Conservation (phyloP, 2,329 filamentous ascomycete genomes). For the Knoxdaviesia capensis region DNA sequence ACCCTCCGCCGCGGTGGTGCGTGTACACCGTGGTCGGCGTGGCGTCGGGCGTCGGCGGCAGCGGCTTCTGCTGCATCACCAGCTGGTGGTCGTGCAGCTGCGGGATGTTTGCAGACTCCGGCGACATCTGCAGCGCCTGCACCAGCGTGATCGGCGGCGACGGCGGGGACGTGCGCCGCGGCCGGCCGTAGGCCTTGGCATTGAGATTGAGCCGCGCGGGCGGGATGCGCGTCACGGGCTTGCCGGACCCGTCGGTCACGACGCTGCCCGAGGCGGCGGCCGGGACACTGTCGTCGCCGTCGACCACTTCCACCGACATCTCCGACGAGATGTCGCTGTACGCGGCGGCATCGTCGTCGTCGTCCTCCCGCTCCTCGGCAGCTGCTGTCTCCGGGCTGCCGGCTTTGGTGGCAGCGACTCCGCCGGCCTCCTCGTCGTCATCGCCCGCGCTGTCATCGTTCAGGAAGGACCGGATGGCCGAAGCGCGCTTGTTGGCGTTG, state of each 20-base stretch:
- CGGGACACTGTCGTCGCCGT: slow-evolving; percentile 10
- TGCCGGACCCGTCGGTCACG: slow-evolving; percentile 6
- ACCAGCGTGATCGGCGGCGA: slow-evolving; percentile 27
- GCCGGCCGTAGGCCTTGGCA: not conserved
- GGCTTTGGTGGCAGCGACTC: slow-evolving; percentile 8
- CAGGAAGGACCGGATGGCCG: slow-evolving; percentile 19
- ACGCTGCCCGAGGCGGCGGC: slow-evolving; percentile 10
- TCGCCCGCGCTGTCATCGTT: slow-evolving; percentile 26
- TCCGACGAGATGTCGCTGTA: slow-evolving; percentile 42
- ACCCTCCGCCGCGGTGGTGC: slow-evolving; percentile 6
- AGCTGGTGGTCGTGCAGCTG: slow-evolving; percentile 18
- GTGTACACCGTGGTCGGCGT: slow-evolving; percentile 22
- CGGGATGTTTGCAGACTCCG: slow-evolving; percentile 15
- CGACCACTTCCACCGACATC: slow-evolving; percentile 29
- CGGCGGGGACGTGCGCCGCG: slow-evolving; percentile 8
- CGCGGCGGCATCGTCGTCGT: too few species aligned
- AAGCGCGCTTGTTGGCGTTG: slow-evolving; percentile 3
- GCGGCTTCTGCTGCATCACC: slow-evolving; percentile 20
- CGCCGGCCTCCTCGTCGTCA: slow-evolving; percentile 15
- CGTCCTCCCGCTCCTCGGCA: too few species aligned
- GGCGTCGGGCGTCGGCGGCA: slow-evolving; percentile 28
- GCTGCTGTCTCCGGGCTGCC: slow-evolving; percentile 5
- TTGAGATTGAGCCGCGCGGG: slow-evolving; percentile 7
- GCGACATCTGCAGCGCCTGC: slow-evolving; percentile 24
- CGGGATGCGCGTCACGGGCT: not conserved